Conservation (phyloP, 177 flowering plant genomes). For the Vitis hybrid region DNA sequence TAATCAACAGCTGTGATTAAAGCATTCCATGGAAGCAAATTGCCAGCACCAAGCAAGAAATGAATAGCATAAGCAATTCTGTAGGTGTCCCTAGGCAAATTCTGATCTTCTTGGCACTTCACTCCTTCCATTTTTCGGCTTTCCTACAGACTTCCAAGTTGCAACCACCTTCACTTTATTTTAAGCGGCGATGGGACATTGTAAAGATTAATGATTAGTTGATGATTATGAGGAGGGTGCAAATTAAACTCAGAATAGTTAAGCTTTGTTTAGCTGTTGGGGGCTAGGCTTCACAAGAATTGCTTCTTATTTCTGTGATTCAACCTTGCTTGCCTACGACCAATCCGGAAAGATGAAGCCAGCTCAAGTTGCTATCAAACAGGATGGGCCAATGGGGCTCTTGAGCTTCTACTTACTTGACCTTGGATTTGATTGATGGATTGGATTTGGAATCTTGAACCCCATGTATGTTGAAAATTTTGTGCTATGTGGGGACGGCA, state of each 20-base stretch:
- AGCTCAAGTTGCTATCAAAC: too few relatives aligned
- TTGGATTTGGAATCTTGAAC: constrained; percentile 18
- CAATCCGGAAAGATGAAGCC: too few relatives aligned
- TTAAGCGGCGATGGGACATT: background rate
- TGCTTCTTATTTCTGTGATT: background rate
- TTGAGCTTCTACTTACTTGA: background rate
- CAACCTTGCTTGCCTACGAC: too few relatives aligned
- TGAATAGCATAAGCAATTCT: constrained; percentile 70
- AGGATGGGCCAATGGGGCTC: background rate
- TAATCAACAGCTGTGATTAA: constrained; percentile 86
- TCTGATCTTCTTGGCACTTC: constrained; percentile 18
- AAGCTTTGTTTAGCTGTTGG: too few relatives aligned
- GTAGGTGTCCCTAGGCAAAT: constrained; percentile 55
- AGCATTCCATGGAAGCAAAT: constrained; percentile 92
- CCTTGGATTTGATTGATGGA: constrained; percentile 24
- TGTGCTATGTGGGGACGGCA: constrained; percentile 30
- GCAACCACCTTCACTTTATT: background rate
- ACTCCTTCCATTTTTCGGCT: constrained; percentile 18
- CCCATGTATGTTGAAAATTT: constrained; percentile 3
- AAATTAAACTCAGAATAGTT: background rate
- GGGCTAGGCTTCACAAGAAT: background rate
- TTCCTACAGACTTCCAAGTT: too few relatives aligned
- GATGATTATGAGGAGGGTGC: background rate
- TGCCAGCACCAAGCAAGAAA: constrained; percentile 85
- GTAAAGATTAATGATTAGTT: background rate